Evolutionary conservation across 2,329 filamentous ascomycete species (phyloP), one percentile per base, ranked within the genome.

Genomic region (Rhinocladiella mackenziei): DNA sequence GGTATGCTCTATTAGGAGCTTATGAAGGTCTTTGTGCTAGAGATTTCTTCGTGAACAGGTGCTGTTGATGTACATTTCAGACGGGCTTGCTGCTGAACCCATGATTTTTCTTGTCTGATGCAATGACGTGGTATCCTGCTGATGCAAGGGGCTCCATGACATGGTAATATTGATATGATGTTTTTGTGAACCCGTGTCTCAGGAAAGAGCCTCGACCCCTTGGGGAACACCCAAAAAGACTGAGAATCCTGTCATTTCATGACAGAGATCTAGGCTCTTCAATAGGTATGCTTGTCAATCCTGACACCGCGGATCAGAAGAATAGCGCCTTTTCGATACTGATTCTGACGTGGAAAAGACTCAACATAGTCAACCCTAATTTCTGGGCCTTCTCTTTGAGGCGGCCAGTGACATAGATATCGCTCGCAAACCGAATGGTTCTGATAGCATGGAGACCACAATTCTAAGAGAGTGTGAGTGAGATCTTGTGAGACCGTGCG

Each of bases 131-230:
- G 22, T 50, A 50, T 3, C 61, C 56, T 66, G 67, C 55, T 40
- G 56, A 30, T 5, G 50, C 44, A 1, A 64, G 53, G 5, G 63
- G 65, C 1, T 53, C 55, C 28, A 68, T 65, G 13, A 67, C 63
- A 37, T 65, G 60, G 4, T 67, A 65, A 47, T 65, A 70, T 50
- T 69, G 70, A 47, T 72, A 70, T 2, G 65, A 68, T 5, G 70
- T 71, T 50, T 73, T 63, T 1, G 71, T 70, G 45, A 70, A 74
- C 47, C 70, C 70, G 44, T 74, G 70, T n/a, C n/a, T n/a, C n/a
- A n/a, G n/a, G n/a, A n/a, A n/a, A n/a, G n/a, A n/a, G n/a, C n/a
- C n/a, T n/a, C n/a, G n/a, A n/a, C n/a, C n/a, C n/a, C n/a, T n/a
- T n/a, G n/a, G n/a, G n/a, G n/a, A n/a, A n/a, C n/a, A n/a, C n/a